Percentiles rank a stretch among this genome's conserved stretches.
Conservation (phyloP, 73 alveolate species). For the Blepharisma japonicum region DNA sequence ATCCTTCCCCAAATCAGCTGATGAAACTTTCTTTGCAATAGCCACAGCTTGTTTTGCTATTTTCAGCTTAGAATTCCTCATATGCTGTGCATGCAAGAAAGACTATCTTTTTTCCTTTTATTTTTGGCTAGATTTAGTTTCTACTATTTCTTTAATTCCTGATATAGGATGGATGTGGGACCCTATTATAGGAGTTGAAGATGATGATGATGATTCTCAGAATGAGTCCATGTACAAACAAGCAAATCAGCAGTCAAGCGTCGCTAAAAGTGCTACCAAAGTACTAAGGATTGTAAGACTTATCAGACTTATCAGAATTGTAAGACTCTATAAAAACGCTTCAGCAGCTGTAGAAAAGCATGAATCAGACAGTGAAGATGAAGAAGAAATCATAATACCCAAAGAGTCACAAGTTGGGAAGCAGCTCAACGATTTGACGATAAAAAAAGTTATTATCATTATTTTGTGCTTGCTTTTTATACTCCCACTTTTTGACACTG, state of each 20-base stretch:
- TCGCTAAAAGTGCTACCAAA: slow-evolving; percentile 70
- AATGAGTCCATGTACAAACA: slow-evolving; percentile 51
- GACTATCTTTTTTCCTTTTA: background rate
- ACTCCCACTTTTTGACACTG: slow-evolving; percentile 38
- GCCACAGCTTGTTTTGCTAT: background rate
- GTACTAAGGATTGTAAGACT: slow-evolving; percentile 61
- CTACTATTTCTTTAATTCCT: slow-evolving; percentile 62
- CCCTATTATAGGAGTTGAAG: slow-evolving; percentile 46
- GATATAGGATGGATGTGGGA: slow-evolving; percentile 86
- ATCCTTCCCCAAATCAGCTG: background rate
- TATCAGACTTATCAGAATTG: slow-evolving; percentile 31
- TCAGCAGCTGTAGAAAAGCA: background rate
- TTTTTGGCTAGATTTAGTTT: slow-evolving; percentile 74
- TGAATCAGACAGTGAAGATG: background rate
- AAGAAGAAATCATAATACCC: slow-evolving; percentile 26
- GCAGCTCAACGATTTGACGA: slow-evolving; percentile 75
- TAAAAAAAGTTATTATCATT: slow-evolving; percentile 68
- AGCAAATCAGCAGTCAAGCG: slow-evolving; percentile 74
- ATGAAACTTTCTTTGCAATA: background rate
- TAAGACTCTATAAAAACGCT: slow-evolving; percentile 53
- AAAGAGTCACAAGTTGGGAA: slow-evolving; percentile 58
- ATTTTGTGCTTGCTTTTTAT: slow-evolving; percentile 56
- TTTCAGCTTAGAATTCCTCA: background rate
- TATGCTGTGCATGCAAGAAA: background rate
- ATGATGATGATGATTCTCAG: slow-evolving; percentile 33